Evolutionary conservation across 352 stramenopile species (phyloP).

Genomic region (Pythium coloratum): DNA sequence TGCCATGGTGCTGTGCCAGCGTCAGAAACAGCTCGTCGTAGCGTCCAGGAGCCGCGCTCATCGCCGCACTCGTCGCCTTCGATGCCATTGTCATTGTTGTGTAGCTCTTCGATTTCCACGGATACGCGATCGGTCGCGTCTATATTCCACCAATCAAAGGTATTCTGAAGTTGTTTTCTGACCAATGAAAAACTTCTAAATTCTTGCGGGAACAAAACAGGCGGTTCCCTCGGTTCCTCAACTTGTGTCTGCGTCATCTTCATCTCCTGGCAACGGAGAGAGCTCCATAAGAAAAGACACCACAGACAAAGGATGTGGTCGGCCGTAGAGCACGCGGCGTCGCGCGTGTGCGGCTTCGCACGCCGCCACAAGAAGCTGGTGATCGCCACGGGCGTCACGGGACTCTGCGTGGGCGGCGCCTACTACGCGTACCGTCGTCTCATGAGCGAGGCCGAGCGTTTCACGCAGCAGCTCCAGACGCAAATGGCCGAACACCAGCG

Average conservation of each 20-base stretch:
- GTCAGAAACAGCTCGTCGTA: constrained; percentile 91
- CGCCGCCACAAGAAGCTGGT: constrained; percentile 69
- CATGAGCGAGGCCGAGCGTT: constrained; percentile 65
- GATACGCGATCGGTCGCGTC: neutral
- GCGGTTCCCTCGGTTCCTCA: neutral
- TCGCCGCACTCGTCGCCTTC: neutral
- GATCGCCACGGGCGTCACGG: constrained; percentile 45
- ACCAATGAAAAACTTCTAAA: constrained; percentile 3
- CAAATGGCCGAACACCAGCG: constrained; percentile 80
- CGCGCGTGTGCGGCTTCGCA: constrained; percentile 58
- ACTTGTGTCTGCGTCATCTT: constrained; percentile 14
- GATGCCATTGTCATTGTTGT: neutral
- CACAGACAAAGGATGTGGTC: constrained; percentile 62
- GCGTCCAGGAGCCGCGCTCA: constrained; percentile 1
- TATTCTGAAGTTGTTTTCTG: neutral
- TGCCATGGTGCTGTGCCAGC: constrained; percentile 92
- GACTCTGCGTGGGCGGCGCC: constrained; percentile 49
- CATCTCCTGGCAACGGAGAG: constrained; percentile 1
- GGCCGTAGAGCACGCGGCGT: constrained; percentile 52
- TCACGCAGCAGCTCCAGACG: constrained; percentile 62
- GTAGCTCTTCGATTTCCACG: neutral
- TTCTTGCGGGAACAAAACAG: neutral
- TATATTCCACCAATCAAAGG: constrained; percentile 1
- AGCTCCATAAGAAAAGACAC: neutral
- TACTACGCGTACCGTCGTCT: constrained; percentile 74